Conservation (phyloP, 495 filamentous ascomycete genomes). For the Trypethelium eluteriae region DNA sequence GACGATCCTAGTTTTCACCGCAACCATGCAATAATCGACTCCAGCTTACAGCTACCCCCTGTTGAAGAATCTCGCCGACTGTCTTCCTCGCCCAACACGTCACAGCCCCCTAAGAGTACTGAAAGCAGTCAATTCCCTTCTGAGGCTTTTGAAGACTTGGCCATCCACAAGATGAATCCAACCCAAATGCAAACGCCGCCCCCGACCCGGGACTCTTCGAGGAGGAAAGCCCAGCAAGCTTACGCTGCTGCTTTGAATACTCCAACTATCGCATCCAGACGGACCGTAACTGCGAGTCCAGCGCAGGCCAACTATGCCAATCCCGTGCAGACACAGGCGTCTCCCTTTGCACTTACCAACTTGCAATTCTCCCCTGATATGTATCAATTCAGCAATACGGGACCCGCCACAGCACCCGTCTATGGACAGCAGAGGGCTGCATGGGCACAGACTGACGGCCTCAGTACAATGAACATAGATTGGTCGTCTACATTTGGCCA, state of each 20-base stretch:
- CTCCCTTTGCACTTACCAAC: conserved; percentile 43
- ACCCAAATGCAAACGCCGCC: conserved; percentile 60
- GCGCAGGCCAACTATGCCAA: conserved; percentile 39
- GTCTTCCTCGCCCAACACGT: conserved; percentile 45
- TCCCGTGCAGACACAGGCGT: conserved; percentile 24
- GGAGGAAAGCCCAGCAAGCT: conserved; percentile 33
- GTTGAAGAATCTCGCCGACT: conserved; percentile 52
- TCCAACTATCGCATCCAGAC: conserved; percentile 33
- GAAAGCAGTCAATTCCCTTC: conserved; percentile 31
- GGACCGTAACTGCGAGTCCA: conserved; percentile 43
- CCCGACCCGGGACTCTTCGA: conserved; percentile 51
- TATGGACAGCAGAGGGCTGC: conserved; percentile 61
- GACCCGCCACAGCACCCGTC: conserved; percentile 59
- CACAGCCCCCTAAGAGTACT: conserved; percentile 44
- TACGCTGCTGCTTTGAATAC: conserved; percentile 31
- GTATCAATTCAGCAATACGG: conserved; percentile 62
- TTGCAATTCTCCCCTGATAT: conserved; percentile 57
- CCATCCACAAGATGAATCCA: conserved; percentile 38
- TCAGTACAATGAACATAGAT: conserved; percentile 26
- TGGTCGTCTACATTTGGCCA: conserved; percentile 25
- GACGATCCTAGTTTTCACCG: conserved; percentile 41
- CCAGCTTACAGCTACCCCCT: conserved; percentile 45
- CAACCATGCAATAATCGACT: conserved; percentile 47
- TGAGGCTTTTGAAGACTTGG: conserved; percentile 21
- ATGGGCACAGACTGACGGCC: conserved; percentile 56